A percentile compares a stretch with the other conserved stretches of the same genome.
phyloP scores from a whole-genome alignment of 2,329 filamentous ascomycete species.

The Blumeria graminis region DNA sequence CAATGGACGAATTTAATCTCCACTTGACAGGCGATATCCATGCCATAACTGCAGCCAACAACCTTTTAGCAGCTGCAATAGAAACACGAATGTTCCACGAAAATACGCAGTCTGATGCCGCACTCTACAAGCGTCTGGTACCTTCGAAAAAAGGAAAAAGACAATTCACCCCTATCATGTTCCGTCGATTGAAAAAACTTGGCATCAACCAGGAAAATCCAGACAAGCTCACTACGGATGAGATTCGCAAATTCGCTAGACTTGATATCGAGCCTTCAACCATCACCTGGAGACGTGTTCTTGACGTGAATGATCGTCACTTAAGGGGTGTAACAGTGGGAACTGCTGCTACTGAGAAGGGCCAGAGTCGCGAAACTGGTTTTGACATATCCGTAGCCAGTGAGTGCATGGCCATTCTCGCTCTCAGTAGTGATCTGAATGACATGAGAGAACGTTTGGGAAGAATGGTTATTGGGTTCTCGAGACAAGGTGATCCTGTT shows the following conservation, averaged over 20 bases:
- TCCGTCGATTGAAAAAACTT: constrained; percentile 79
- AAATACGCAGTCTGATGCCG: constrained; percentile 72
- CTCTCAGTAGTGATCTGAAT: constrained; percentile 62
- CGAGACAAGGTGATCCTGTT: constrained; percentile 63
- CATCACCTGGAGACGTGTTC: constrained; percentile 86
- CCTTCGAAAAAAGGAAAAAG: constrained; percentile 77
- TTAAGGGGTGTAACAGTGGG: constrained; percentile 76
- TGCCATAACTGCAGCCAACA: constrained; percentile 91
- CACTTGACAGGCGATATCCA: constrained; percentile 96
- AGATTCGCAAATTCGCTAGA: constrained; percentile 70
- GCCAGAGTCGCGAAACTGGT: constrained; percentile 64
- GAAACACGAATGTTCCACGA: constrained; percentile 98
- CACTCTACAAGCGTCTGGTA: constrained; percentile 70
- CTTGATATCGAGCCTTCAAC: constrained; percentile 91
- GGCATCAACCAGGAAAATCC: constrained; percentile 91
- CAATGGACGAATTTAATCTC: constrained; percentile 98
- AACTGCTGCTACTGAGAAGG: constrained; percentile 73
- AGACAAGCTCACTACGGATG: constrained; percentile 70
- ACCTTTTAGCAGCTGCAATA: constrained; percentile 83
- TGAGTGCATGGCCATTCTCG: constrained; percentile 96
- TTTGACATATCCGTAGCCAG: constrained; percentile 97
- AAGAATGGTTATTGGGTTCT: constrained; percentile 85
- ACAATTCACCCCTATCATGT: constrained; percentile 72
- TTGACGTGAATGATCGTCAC: constrained; percentile 94
- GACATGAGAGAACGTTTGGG: constrained; percentile 89